These are phyloP conservation scores for Ascocoryne sarcoides DNA, from an alignment of 2,329 filamentous ascomycete species.

Conservation along the genomic window DNA sequence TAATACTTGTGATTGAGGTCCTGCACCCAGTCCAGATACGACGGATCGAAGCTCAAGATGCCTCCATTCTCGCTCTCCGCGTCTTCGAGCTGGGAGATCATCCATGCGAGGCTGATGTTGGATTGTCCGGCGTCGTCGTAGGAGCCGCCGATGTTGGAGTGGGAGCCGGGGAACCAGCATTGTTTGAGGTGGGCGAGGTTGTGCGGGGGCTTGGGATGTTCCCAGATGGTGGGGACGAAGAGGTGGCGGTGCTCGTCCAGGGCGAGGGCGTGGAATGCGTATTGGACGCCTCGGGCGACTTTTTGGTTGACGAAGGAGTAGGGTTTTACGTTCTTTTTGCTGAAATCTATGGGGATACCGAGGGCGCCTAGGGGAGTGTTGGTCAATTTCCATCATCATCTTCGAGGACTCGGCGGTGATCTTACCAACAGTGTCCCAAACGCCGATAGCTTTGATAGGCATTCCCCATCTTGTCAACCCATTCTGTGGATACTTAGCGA, in stretches of 20 bases:
- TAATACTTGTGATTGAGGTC: constrained; percentile 17
- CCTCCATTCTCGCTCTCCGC: constrained; percentile 17
- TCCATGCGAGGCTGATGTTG: constrained; percentile 40
- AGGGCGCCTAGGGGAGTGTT: constrained; percentile 15
- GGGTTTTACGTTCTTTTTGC: constrained; percentile 24
- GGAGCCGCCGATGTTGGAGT: constrained; percentile 40
- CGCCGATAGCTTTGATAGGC: constrained; percentile 8
- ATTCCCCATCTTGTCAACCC: constrained; percentile 19
- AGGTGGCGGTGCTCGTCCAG: constrained; percentile 38
- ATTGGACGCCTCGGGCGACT: constrained; percentile 33
- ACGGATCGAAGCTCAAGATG: constrained; percentile 29
- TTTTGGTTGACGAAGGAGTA: constrained; percentile 34
- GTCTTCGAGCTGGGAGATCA: constrained; percentile 34
- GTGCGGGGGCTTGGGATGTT: constrained; percentile 8
- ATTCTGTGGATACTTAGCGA: too few species aligned
- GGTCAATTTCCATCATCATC: neutral
- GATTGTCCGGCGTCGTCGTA: constrained; percentile 36
- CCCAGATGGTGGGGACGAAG: constrained; percentile 33
- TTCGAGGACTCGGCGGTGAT: neutral
- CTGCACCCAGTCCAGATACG: constrained; percentile 24
- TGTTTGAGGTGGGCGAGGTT: constrained; percentile 31
- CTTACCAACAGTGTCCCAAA: constrained; percentile 6
- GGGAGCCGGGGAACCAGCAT: constrained; percentile 38
- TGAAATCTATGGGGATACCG: constrained; percentile 14
- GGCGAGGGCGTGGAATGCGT: constrained; percentile 41